Base-by-base conservation (phyloP, 768 basidiomycete genomes). In the Mycena pura region DNA sequence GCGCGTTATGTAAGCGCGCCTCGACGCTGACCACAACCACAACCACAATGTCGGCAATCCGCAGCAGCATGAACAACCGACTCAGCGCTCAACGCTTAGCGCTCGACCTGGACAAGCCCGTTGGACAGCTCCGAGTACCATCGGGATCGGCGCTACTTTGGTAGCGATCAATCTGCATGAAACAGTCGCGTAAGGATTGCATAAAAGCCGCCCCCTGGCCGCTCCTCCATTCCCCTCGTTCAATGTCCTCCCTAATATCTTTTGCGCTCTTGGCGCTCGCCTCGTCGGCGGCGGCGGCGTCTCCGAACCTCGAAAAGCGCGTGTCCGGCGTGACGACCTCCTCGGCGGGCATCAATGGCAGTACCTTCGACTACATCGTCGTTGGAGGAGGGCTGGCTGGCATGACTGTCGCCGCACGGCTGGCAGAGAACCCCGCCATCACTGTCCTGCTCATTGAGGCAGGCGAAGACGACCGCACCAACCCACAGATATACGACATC, bases 361-460 rank as follows among this genome's bases (percentile, higher is more conserved):
- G 47, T 28, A 67, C 65, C 1, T 69, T 61, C 24, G 68, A 69
- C 54, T 69, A 69, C 32, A 69, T 69, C 38, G 56, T 69, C 3
- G 59, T 69, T 15, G 77, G 77, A 14, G 75, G 73, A 11, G 77
- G 77, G 2, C 66, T 76, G 15, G 67, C 74, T 6, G 77, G 64
- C 13, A 58, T 65, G 51, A 74, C 77, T 17, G 70, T 79, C 29
- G 75, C 77, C 3, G 51, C 63, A 9, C 64, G 77, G 7, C 71
- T 79, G 1, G 49, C 74, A 7, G 75, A 77, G 49, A 64, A 78
- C 64, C 47, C 70, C 6, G 29, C 32, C 21, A 63, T 69, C 10
- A 58, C 69, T 22, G 70, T 79, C 9, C 71, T 77, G 14, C 65
- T 76, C 57, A 71, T 78, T 50, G 77, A 79, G 57, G 77, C 77